Evolutionary conservation across 164 flowering plant genomes (phyloP), one percentile per base, ranked within the genome.

Genomic region (Platanus orientalis): DNA sequence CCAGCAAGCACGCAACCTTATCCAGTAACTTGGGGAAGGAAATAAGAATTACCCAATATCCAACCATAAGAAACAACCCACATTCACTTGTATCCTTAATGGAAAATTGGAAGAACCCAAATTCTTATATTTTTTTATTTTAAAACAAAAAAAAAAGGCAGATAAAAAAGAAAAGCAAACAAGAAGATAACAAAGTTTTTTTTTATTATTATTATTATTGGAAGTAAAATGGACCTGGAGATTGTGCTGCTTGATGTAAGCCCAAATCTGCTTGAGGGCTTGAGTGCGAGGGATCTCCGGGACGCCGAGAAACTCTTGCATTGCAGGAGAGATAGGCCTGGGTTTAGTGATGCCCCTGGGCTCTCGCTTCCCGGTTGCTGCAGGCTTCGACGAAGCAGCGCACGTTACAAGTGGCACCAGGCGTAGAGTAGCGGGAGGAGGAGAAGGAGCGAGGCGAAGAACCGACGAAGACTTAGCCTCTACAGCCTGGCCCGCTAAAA

Each of bases 181-280:
- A 25, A 7, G 19, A 29, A 11, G 6, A 26, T 1, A 1, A 7
- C 28, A 2, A 52, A 2, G 4, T 24, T 24, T n/a, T n/a, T n/a
- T n/a, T n/a, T n/a, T n/a, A n/a, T n/a, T n/a, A n/a, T n/a, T n/a
- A n/a, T n/a, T n/a, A n/a, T n/a, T n/a, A n/a, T n/a, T n/a, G 19
- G 10, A 54, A 45, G 19, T 1, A 56, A 32, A 45, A 16, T 29
- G 28, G 23, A 92, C 98, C 92, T 89, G 96, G 70, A 92, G 96
- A 67, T 87, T 78, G 73, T 87, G 75, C 44, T 80, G 64, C 71
- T 90, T 93, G 72, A 93, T 93, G 72, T 93, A 75, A 58, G 90
- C 96, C 98, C 97, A 90, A 71, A 93, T 89, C 63, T 54, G 78
- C 78, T 93, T 90, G 52, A 90, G 88, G 10, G 89, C 96, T 66